Evolutionary conservation across 2,329 filamentous ascomycete genomes (phyloP), one percentile per base, ranked within the genome.

Genomic region (Aspergillus phoenicis): DNA sequence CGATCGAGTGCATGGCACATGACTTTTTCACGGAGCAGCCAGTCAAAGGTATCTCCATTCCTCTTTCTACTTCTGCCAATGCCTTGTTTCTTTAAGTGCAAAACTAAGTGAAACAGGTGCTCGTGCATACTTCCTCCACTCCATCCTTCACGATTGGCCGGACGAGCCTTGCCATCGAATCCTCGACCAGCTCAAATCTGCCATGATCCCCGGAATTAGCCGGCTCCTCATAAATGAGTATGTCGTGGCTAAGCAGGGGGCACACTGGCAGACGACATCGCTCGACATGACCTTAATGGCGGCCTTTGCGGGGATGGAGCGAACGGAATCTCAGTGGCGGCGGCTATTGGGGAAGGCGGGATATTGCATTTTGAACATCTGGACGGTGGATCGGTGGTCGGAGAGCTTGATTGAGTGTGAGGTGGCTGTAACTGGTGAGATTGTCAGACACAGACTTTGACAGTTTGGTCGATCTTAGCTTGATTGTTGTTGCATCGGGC

Each of bases 21-120:
- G 78, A 84, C 62, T 84, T 84, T 59, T 77, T 78, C 57, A 80
- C 72, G 0, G 73, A 78, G 49, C 80, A 84, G 62, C 80, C 78
- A 0, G 64, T 84, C 5, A 79, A 81, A 60, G 78, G 77, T 20
- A 20, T 20, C 10, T 2, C 8, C 8, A 8, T 17, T 28, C n/a
- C 13, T 28, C 4, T 41, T 13, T n/a, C 39, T 5, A 17, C 2
- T 20, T 20, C 20, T 20, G 20, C 20, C 20, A 20, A 20, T 20
- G 20, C 20, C 20, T 20, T 20, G 8, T 13, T 20, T n/a, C 38
- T 39, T 7, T 4, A 2, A 15, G 17, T n/a, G 38, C 13, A 24
- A 8, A 20, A 48, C 15, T 6, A 51, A 8, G 6, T 6, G 5
- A 48, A 36, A 8, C 28, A 72, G 75, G 73, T 39, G 75, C 75